Percentiles rank a stretch among this genome's conserved stretches.
These are phyloP conservation scores for Serendipita sp. DNA, from an alignment of 768 basidiomycete species.

Conservation along the genomic window DNA sequence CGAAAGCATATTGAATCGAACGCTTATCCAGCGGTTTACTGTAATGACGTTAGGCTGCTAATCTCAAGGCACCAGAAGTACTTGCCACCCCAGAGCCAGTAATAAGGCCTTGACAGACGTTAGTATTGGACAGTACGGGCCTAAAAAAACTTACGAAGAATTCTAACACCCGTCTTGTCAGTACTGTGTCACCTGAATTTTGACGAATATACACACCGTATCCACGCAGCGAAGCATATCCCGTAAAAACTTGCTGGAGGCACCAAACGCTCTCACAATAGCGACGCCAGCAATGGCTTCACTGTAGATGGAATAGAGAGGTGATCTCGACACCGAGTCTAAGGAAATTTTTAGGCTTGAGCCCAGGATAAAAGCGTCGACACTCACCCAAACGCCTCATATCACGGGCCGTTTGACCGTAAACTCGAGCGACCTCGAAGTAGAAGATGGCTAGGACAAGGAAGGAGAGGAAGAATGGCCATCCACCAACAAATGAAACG, in stretches of 20 bases:
- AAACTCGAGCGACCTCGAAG: conserved; percentile 33
- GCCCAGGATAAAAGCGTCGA: background rate
- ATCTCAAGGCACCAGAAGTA: background rate
- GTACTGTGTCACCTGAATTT: background rate
- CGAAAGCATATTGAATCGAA: conserved; percentile 74
- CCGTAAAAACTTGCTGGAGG: conserved; percentile 68
- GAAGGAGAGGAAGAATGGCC: conserved; percentile 52
- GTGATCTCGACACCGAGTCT: conserved; percentile 33
- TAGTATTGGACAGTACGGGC: background rate
- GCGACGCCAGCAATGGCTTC: conserved; percentile 39
- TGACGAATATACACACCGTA: conserved; percentile 33
- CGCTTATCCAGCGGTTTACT: conserved; percentile 86
- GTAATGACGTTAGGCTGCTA: conserved; percentile 9
- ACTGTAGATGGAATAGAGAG: conserved; percentile 35
- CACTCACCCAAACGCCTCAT: conserved; percentile 19
- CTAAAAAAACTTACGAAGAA: conserved; percentile 2
- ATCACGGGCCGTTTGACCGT: conserved; percentile 66
- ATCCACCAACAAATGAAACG: conserved; percentile 64
- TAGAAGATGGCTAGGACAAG: conserved; percentile 45
- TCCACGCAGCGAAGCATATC: conserved; percentile 75
- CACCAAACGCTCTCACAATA: conserved; percentile 70
- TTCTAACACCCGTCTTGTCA: background rate
- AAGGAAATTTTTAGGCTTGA: background rate
- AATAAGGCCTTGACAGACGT: conserved; percentile 41
- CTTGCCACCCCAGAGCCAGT: conserved; percentile 81